Evolutionary conservation across 2,329 filamentous ascomycete genomes (phyloP).

Genomic region (Myriosclerotinia scirpicola): DNA sequence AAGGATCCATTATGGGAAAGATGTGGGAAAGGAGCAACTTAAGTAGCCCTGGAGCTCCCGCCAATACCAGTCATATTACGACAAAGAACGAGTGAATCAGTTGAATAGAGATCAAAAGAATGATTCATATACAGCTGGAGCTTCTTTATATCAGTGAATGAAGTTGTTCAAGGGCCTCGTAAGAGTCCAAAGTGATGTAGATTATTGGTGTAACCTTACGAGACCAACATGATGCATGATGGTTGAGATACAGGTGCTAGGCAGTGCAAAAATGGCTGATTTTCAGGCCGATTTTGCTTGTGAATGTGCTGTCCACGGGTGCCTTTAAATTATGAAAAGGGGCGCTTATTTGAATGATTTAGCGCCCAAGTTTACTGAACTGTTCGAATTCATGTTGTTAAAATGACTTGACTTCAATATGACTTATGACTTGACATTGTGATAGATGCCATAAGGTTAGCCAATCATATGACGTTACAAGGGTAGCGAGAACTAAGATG

Average conservation of each 20-base stretch:
- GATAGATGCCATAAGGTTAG: not conserved
- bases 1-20: not conserved
- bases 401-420: no score
- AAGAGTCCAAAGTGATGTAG: not conserved
- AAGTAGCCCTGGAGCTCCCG: not conserved
- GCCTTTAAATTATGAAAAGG: not conserved
- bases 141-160: not conserved
- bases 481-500: not conserved
- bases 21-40: not conserved
- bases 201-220: not conserved
- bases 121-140: not conserved
- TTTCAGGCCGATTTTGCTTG: not conserved
- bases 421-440: not conserved
- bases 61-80: not conserved
- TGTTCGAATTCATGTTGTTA: no score
- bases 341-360: not conserved
- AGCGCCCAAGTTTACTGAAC: not conserved
- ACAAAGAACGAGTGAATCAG: not conserved
- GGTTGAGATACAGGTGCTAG: not conserved
- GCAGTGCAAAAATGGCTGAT: not conserved
- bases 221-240: not conserved
- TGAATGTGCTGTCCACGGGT: not conserved
- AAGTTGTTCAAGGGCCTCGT: not conserved
- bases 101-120: not conserved
- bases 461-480: not conserved